Percentiles rank a stretch among this genome's conserved stretches.
phyloP scores from a whole-genome alignment of 176 grass and related monocot genomes.

The Eleusine coracana region DNA sequence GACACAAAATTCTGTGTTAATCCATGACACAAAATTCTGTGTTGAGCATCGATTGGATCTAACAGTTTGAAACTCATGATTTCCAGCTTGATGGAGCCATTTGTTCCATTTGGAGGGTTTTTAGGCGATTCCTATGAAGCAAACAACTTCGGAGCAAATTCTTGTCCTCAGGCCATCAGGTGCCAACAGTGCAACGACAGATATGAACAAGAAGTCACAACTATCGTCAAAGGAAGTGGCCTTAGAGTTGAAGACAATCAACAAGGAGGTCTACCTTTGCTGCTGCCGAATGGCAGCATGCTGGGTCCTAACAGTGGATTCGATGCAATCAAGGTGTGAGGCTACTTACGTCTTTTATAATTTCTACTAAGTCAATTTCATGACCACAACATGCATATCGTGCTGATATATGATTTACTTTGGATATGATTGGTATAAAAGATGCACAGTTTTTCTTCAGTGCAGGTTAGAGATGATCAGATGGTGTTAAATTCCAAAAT shows the following conservation, averaged over 20 bases:
- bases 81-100: constrained; percentile 63
- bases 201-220: constrained; percentile 77
- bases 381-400: background rate
- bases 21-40: too few relatives aligned
- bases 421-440: constrained; percentile 56
- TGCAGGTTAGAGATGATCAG: constrained; percentile 84
- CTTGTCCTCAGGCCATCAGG: constrained; percentile 47
- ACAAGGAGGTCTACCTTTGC: constrained; percentile 52
- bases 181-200: constrained; percentile 75
- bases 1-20: too few relatives aligned
- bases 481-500: constrained; percentile 68
- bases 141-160: constrained; percentile 34
- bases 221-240: constrained; percentile 59
- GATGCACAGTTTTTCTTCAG: constrained; percentile 65
- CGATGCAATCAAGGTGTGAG: constrained; percentile 74
- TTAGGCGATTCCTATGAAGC: constrained; percentile 42
- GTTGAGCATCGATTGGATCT: constrained; percentile 1
- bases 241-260: constrained; percentile 54
- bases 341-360: constrained; percentile 37
- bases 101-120: constrained; percentile 72
- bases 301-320: constrained; percentile 54
- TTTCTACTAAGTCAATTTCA: constrained; percentile 22
- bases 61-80: constrained; percentile 27
- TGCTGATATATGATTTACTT: constrained; percentile 29
- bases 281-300: constrained; percentile 60